Conservation (phyloP, 2,329 filamentous ascomycete species). For the Grosmannia clavigera region DNA sequence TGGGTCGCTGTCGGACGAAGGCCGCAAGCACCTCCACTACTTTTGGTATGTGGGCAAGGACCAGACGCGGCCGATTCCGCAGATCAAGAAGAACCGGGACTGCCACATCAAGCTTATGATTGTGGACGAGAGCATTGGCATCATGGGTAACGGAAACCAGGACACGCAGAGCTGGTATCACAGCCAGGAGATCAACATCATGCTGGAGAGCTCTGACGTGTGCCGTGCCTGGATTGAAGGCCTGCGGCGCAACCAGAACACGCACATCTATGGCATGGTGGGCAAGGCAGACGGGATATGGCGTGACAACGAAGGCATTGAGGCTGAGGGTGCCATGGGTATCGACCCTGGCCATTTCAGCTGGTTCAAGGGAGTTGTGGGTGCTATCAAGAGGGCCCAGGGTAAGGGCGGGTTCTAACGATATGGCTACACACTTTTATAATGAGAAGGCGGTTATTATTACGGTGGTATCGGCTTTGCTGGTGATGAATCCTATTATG, state of each 20-base stretch:
- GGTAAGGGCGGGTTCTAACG: slow-evolving; percentile 40
- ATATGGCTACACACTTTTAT: neutral
- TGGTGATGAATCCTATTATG: too few species aligned
- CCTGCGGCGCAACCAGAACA: slow-evolving; percentile 46
- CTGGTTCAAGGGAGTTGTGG: slow-evolving; percentile 45
- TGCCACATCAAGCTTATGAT: slow-evolving; percentile 74
- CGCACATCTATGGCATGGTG: slow-evolving; percentile 42
- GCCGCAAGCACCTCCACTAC: slow-evolving; percentile 41
- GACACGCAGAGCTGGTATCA: slow-evolving; percentile 75
- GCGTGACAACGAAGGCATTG: slow-evolving; percentile 38
- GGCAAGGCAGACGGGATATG: slow-evolving; percentile 45
- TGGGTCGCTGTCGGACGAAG: slow-evolving; percentile 33
- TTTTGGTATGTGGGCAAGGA: slow-evolving; percentile 66
- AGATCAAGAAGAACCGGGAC: slow-evolving; percentile 50
- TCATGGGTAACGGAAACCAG: slow-evolving; percentile 67
- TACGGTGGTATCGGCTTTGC: too few species aligned
- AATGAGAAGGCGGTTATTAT: neutral
- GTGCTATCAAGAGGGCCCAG: slow-evolving; percentile 44
- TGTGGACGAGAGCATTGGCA: slow-evolving; percentile 53
- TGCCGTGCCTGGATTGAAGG: slow-evolving; percentile 51
- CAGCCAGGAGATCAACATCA: slow-evolving; percentile 63
- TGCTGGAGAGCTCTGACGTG: slow-evolving; percentile 52
- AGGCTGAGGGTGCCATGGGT: slow-evolving; percentile 37
- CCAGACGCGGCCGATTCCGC: slow-evolving; percentile 53
- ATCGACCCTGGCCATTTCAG: slow-evolving; percentile 41